These are phyloP conservation scores for Picea glauca DNA, from an alignment of 75 land plant species.

Conservation along the genomic window DNA sequence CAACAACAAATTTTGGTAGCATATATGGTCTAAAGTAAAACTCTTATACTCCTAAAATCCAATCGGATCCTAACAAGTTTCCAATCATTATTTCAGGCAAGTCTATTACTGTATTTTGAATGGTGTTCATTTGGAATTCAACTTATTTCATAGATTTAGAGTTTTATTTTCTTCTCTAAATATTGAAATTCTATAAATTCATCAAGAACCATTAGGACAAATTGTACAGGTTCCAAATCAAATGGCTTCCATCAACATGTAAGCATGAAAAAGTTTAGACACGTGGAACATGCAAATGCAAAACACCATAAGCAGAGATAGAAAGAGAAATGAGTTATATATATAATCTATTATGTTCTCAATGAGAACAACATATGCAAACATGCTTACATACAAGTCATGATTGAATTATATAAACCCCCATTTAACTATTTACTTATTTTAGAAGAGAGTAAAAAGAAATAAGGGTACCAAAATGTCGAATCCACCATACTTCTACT, in stretches of 20 bases:
- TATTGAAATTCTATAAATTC: background rate
- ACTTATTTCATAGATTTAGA: background rate
- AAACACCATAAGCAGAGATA: background rate
- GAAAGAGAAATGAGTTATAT: background rate
- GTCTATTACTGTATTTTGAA: background rate
- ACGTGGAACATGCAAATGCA: too few species aligned
- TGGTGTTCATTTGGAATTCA: background rate
- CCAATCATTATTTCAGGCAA: background rate
- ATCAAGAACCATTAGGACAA: background rate
- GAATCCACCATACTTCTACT: conserved; percentile 32
- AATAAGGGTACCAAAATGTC: conserved; percentile 48
- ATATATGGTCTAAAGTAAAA: background rate
- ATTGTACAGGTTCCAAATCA: background rate
- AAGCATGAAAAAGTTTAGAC: background rate
- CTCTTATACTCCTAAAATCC: background rate
- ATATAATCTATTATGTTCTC: background rate
- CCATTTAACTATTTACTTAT: background rate
- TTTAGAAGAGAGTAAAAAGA: background rate
- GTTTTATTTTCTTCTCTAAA: background rate
- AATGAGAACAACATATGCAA: background rate
- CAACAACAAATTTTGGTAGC: background rate
- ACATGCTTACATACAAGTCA: background rate
- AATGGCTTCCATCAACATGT: background rate
- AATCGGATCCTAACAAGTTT: background rate
- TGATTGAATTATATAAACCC: background rate